Evolutionary conservation across 164 flowering plant species (phyloP).

Genomic region (Vitis amurensis): DNA sequence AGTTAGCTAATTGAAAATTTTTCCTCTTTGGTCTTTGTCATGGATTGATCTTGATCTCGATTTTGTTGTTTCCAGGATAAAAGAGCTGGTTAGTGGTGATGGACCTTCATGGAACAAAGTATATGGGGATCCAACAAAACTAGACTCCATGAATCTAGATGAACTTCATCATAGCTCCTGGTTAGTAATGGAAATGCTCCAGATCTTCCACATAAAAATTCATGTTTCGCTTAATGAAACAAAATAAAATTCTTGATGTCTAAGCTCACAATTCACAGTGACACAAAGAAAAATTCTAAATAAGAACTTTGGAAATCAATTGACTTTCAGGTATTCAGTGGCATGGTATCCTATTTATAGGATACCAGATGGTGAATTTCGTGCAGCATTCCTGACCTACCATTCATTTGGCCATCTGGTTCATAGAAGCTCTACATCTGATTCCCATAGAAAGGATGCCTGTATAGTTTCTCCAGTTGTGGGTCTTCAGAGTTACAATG

Average conservation of each 20-base stretch:
- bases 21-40: not conserved
- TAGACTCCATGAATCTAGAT: constrained; percentile 38
- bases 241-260: not conserved
- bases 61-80: constrained; percentile 44
- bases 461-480: constrained; percentile 57
- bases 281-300: not conserved
- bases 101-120: constrained; percentile 21
- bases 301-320: not conserved
- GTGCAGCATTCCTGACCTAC: constrained; percentile 77
- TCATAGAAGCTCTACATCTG: constrained; percentile 24
- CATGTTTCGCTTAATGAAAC: not conserved
- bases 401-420: constrained; percentile 73
- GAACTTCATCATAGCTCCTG: constrained; percentile 77
- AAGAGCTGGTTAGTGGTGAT: constrained; percentile 47
- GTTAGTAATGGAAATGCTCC: constrained; percentile 32
- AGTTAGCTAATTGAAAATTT: not conserved
- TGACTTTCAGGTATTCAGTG: constrained; percentile 67
- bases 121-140: constrained; percentile 59
- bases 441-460: constrained; percentile 21
- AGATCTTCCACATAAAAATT: not conserved
- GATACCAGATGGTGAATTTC: constrained; percentile 67
- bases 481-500: constrained; percentile 75
- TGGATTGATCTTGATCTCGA: not conserved
- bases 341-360: constrained; percentile 94
- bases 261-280: not conserved